phyloP scores from a whole-genome alignment of 257 asterid species.

The Mitragyna speciosa region DNA sequence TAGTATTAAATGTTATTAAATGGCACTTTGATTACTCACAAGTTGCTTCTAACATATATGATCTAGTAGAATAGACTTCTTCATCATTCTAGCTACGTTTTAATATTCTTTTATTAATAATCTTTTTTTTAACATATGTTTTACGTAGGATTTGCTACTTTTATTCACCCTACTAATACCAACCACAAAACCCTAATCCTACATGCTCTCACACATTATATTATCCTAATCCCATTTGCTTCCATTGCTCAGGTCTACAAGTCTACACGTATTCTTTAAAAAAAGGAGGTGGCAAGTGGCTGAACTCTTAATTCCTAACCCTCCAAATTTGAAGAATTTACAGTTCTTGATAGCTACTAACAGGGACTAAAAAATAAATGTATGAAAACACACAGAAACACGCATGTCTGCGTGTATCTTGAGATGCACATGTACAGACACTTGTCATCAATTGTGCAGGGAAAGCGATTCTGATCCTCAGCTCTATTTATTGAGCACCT shows the following conservation, averaged over 20 bases:
- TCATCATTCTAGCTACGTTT: background rate
- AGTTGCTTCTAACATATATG: background rate
- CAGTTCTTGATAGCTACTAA: background rate
- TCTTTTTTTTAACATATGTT: background rate
- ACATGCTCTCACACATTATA: background rate
- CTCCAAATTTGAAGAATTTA: background rate
- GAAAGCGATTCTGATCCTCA: too few relatives aligned
- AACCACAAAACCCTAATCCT: slow-evolving; percentile 15
- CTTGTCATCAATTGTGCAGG: too few relatives aligned
- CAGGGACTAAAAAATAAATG: background rate
- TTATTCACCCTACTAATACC: slow-evolving; percentile 2
- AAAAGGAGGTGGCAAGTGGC: slow-evolving; percentile 38
- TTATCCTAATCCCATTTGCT: background rate
- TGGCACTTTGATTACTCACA: background rate
- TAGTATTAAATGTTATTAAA: background rate
- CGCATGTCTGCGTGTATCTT: background rate
- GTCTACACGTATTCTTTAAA: slow-evolving; percentile 31
- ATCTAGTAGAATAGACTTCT: background rate
- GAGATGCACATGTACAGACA: too few relatives aligned
- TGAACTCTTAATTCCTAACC: slow-evolving; percentile 10
- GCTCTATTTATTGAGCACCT: too few relatives aligned
- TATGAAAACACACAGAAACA: background rate
- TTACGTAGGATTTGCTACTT: background rate
- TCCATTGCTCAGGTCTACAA: slow-evolving; percentile 12
- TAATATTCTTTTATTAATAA: background rate